Evolutionary conservation across 805 yeast species (phyloP), one percentile per base, ranked within the genome.

Genomic region (Scheffersomyces coipomensis): DNA sequence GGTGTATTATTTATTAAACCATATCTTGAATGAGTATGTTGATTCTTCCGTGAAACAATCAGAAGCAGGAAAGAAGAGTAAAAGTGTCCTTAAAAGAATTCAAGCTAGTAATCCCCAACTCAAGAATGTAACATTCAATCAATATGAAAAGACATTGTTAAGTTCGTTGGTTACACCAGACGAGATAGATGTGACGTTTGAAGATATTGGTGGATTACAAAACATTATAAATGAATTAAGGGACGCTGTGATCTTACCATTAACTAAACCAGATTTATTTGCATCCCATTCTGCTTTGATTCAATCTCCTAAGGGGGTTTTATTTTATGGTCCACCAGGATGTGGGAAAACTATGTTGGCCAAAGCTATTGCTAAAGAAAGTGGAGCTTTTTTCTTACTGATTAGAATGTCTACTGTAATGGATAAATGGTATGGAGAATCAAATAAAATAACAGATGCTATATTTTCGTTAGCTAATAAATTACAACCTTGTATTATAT

Each of bases 361-460:
- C 8, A 91, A 90, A 62, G 97, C 97, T 0, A 75, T 91, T 27
- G 98, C 98, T 1, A 76, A 80, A 40, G 97, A 90, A 60, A 83
- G 95, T 48, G 88, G 88, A 1, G 98, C 98, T 0, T 88, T 83
- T 51, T 91, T 91, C 64, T 76, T 91, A 35, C 88, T 90, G 52
- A 85, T 91, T 37, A 76, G 96, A 60, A 86, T 91, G 95, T 88
- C 96, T 19, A 81, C 91, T 2, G 80, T 91, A 13, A 86, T 90
- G 91, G 97, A 93, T 64, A 91, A 91, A 63, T 91, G 97, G 96
- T 91, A 88, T 57, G 99, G 99, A 12, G 98, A 91, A 63, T 81
- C 91, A 21, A 91, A 93, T 62, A 93, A 93, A 66, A 81, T 90
- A 35, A 93, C 88, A 1, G 95, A 90, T 48, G 98, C 97, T 1